phyloP scores from a whole-genome alignment of 345 rosid genomes.

The Punica granatum region DNA sequence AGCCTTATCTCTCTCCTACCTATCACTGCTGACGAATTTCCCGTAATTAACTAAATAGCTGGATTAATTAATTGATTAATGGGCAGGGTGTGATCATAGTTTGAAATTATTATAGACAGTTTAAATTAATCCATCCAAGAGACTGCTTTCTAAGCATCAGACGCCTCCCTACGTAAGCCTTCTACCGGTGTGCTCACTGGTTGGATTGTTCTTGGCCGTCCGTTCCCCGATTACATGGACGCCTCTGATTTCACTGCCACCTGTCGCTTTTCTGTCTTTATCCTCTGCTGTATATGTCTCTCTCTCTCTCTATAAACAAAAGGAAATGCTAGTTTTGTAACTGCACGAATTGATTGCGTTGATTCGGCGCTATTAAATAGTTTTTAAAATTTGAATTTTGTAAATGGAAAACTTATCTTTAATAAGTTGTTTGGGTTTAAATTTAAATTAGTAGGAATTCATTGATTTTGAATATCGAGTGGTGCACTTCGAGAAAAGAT shows the following conservation, averaged over 20 bases:
- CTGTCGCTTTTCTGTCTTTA: neutral
- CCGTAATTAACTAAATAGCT: neutral
- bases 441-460: too few species aligned
- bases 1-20: neutral
- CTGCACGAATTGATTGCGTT: too few species aligned
- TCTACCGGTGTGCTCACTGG: neutral
- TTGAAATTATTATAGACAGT: neutral
- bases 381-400: too few species aligned
- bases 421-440: too few species aligned
- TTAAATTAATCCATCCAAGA: neutral
- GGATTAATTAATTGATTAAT: neutral
- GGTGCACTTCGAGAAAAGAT: too few species aligned
- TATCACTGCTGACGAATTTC: neutral
- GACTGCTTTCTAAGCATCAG: neutral
- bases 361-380: too few species aligned
- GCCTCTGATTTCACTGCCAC: neutral
- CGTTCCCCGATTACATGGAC: neutral
- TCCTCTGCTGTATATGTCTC: neutral
- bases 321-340: too few species aligned
- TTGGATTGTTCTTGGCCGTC: neutral
- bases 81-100: neutral
- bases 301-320: too few species aligned
- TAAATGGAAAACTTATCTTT: too few species aligned
- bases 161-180: neutral
- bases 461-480: too few species aligned